Percentiles rank a stretch among this genome's conserved stretches.
phyloP scores from a whole-genome alignment of 2,329 filamentous ascomycete genomes.

The Colletotrichum viniferum region DNA sequence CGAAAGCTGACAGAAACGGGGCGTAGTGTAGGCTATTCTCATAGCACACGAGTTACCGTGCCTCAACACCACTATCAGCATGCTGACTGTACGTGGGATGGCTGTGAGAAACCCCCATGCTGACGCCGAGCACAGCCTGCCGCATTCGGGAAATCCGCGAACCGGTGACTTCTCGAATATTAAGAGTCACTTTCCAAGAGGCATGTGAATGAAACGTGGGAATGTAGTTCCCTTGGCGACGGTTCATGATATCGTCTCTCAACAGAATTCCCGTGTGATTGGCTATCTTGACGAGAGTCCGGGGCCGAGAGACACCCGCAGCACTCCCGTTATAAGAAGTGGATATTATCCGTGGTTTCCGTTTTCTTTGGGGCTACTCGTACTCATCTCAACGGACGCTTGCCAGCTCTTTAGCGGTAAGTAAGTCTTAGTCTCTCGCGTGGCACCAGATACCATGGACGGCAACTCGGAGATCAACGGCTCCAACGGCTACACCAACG shows the following conservation, averaged over 20 bases:
- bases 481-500: constrained; percentile 2
- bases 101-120: not conserved
- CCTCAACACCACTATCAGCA: not conserved
- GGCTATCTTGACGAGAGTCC: not conserved
- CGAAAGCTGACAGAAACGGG: not conserved
- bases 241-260: not conserved
- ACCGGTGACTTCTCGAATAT: not conserved
- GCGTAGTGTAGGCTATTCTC: not conserved
- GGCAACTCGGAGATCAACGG: not conserved
- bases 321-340: not conserved
- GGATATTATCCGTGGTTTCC: not conserved
- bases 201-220: not conserved
- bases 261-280: not conserved
- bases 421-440: too few species aligned
- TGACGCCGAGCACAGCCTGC: not conserved
- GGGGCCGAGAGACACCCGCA: not conserved
- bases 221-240: not conserved
- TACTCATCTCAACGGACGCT: not conserved
- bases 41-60: not conserved
- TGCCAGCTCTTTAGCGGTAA: not conserved
- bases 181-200: not conserved
- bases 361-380: not conserved
- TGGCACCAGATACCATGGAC: not conserved
- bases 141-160: not conserved
- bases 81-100: not conserved